Conservation (phyloP, 1,284 basidiomycete genomes). For the Schizopora paradoxa region DNA sequence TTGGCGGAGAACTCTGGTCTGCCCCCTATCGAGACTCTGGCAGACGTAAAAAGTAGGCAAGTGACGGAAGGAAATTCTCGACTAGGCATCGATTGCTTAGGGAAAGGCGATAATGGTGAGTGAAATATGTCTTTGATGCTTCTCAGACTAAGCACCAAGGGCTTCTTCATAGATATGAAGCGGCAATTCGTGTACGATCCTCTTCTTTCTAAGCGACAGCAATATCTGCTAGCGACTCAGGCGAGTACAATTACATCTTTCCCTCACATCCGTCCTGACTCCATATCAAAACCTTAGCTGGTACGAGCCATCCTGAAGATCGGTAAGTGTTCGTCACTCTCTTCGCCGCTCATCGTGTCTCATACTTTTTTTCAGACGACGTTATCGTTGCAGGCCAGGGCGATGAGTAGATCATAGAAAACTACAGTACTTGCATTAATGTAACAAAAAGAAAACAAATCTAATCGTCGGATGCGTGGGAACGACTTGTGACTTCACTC, state of each 20-base stretch:
- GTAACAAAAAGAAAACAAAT: no score
- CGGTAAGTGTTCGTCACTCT: slow-evolving; percentile 36
- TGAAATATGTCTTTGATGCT: slow-evolving; percentile 10
- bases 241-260: slow-evolving; percentile 39
- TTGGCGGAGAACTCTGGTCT: slow-evolving; percentile 97
- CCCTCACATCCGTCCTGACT: slow-evolving; percentile 2
- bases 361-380: slow-evolving; percentile 43
- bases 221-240: slow-evolving; percentile 96
- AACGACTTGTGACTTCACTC: no score
- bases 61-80: slow-evolving; percentile 79
- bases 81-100: slow-evolving; percentile 92
- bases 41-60: slow-evolving; percentile 92
- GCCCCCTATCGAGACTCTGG: slow-evolving; percentile 93
- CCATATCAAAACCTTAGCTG: slow-evolving; percentile 34
- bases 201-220: slow-evolving; percentile 94
- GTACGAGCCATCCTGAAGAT: slow-evolving; percentile 74
- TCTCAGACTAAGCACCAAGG: neutral
- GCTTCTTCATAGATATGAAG: slow-evolving; percentile 78
- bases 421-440: no score
- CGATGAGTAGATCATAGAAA: slow-evolving; percentile 42
- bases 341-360: slow-evolving; percentile 4
- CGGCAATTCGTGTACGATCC: slow-evolving; percentile 97
- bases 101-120: slow-evolving; percentile 79
- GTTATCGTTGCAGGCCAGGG: slow-evolving; percentile 58
- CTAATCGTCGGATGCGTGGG: no score